Percentiles rank a stretch among this genome's conserved stretches.
Conservation (phyloP, 208 protist species). For the Acanthamoeba quina region DNA sequence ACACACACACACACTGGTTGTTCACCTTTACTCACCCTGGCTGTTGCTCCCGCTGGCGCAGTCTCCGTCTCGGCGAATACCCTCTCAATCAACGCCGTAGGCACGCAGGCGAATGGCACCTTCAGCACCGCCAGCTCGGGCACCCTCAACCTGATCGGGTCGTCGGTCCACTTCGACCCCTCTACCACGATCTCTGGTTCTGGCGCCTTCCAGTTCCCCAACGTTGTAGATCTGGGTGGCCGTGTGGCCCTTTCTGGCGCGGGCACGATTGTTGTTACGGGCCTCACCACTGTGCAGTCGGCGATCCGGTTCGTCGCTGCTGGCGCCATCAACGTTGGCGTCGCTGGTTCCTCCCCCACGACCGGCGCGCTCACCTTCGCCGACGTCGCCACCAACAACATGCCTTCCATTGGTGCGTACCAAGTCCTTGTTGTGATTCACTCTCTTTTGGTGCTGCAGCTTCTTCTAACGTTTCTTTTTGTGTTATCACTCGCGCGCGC, state of each 20-base stretch:
- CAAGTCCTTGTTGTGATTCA: background rate
- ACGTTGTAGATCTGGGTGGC: background rate
- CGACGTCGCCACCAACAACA: constrained; percentile 6
- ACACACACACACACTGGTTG: too few relatives aligned
- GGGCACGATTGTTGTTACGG: background rate
- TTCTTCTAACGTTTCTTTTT: background rate
- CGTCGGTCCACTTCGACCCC: background rate
- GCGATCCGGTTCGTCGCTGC: background rate
- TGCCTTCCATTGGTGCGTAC: background rate
- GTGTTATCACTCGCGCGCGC: background rate
- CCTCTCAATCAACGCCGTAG: constrained; percentile 2
- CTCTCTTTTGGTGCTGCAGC: too few relatives aligned
- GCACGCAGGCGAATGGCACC: constrained; percentile 31
- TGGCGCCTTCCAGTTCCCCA: background rate
- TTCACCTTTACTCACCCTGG: background rate
- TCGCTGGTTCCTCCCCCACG: background rate
- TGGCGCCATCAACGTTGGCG: background rate
- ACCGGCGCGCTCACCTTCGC: constrained; percentile 19
- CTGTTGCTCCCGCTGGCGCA: too few relatives aligned
- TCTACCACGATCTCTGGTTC: background rate
- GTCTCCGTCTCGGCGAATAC: background rate
- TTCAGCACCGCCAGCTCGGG: background rate
- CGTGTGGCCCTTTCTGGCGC: background rate
- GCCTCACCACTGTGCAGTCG: constrained; percentile 1
- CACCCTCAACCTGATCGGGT: constrained; percentile 2